phyloP scores from a whole-genome alignment of 2,329 filamentous ascomycete genomes.

The Ophiosphaerella korrae region DNA sequence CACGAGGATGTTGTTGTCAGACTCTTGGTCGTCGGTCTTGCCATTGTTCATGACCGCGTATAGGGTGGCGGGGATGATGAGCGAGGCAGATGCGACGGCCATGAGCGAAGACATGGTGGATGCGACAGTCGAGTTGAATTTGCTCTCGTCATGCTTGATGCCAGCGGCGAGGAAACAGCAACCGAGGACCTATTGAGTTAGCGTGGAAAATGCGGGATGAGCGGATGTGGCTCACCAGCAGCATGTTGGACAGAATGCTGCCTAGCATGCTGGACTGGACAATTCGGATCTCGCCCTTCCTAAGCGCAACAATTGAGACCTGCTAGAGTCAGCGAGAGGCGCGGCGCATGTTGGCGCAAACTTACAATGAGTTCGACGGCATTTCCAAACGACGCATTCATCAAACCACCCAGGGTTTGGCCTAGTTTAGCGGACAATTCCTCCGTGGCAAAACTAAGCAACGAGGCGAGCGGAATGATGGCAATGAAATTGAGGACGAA shows the following conservation, averaged over 20 bases:
- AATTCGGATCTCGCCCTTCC: conserved; percentile 84
- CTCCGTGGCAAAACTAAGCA: conserved; percentile 78
- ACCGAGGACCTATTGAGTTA: conserved; percentile 58
- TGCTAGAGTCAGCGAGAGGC: conserved; percentile 44
- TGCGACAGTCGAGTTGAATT: conserved; percentile 76
- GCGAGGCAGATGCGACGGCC: conserved; percentile 60
- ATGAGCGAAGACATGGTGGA: conserved; percentile 73
- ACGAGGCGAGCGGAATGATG: conserved; percentile 75
- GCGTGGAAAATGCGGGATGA: conserved; percentile 41
- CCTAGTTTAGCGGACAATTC: conserved; percentile 75
- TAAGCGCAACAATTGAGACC: conserved; percentile 91
- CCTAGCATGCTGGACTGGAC: conserved; percentile 99
- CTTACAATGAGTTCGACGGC: conserved; percentile 76
- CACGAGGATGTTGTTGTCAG: conserved; percentile 54
- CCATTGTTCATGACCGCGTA: conserved; percentile 54
- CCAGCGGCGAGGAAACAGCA: conserved; percentile 60
- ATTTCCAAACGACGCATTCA: conserved; percentile 81
- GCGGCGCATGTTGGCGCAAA: conserved; percentile 2
- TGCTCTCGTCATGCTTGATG: conserved; percentile 50
- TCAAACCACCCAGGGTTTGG: conserved; percentile 73
- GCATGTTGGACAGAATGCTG: conserved; percentile 90
- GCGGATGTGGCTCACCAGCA: conserved; percentile 63
- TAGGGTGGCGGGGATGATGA: conserved; percentile 60
- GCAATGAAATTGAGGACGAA: conserved; percentile 82
- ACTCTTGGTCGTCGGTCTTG: conserved; percentile 43